Base-by-base conservation (phyloP, 805 yeast species). In the Nakazawaea populi region DNA sequence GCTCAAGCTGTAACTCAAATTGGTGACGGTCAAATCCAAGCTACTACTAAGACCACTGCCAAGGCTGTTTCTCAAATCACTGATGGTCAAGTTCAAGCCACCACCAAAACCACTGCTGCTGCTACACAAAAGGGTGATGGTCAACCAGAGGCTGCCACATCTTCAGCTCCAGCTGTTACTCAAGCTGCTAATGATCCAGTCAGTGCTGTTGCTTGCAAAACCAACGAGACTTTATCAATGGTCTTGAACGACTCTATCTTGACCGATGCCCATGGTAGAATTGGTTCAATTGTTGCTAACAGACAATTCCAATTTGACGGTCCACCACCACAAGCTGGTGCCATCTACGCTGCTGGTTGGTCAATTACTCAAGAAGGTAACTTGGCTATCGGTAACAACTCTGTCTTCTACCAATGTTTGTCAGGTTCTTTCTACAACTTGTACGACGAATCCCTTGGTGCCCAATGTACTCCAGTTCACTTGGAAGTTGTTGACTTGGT, bases 231-330 rank as follows among this genome's bases (percentile, higher is more conserved):
- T 40, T 72, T 79, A 55, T 58, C 77, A 29, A 66, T 79, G 70
- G 61, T 67, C 12, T 70, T 79, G 61, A 59, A 66, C 42, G 66
- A 57, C 44, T 64, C 74, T 48, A 60, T 73, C 48, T 70, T 79
- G 61, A 73, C 65, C n/a, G 83, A 78, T 57, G 54, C 71, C 31
- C 50, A 62, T 47, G 79, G 79, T 54, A 75, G 83, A 74, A 67
- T 78, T 55, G 83, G 83, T 58, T 76, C 82, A 42, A 77, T 78
- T 65, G 83, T 78, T 56, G 81, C 82, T 53, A 77, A 77, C 77
- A 72, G 79, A 70, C 84, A 79, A 68, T 79, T 79, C 77, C 84
- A 79, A 69, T 79, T 79, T 58, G 84, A 79, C 62, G 83, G 83
- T 61, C 83, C 83, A 46, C 82, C 82, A 66, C 83, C 83, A 53